Base-by-base conservation (phyloP, 192 early-diverging fungal genomes). In the Lobosporangium transversale region DNA sequence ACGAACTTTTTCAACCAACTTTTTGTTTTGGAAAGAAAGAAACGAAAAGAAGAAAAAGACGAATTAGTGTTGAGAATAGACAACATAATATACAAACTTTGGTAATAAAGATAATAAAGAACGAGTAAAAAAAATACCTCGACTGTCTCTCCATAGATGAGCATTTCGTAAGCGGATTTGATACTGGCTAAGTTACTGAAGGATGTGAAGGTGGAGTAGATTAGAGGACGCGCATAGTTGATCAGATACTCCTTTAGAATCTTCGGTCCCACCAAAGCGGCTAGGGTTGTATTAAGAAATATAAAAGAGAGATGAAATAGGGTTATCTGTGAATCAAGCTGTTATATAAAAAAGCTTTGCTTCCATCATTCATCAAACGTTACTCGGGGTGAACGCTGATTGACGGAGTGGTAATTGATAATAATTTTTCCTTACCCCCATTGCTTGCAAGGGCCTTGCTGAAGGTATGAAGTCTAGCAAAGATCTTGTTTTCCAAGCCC, bases 391-490 rank as follows among this genome's bases (percentile, higher is more conserved):
- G n/a, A n/a, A n/a, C n/a, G n/a, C n/a, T n/a, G n/a, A n/a, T n/a
- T n/a, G n/a, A n/a, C n/a, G n/a, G n/a, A n/a, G n/a, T n/a, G n/a
- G n/a, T n/a, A n/a, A n/a, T n/a, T n/a, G 40, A 42, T 17, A 55
- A 48, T 5, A 26, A 47, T 23, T 24, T 26, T 30, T 12, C 24
- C n/a, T 70, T 62, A 92, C 91, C 91, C 81, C 94, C 94, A 67
- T 93, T 93, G 24, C 85, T 83, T 18, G 90, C 92, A 35, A 94
- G 69, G 2, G 89, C 91, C 58, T 95, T 95, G 32, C 94, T 91
- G 80, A 95, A 95, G 14, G 94, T 95, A 65, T 91, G 88, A 0
- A 95, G 69, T 31, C 92, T 81, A 5, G 90, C 92, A 87, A 92
- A 93, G 10, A 93, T 81, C 33, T 81, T 57, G 52, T 66, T 40